phyloP scores from a whole-genome alignment of 495 filamentous ascomycete genomes.

The Clohesyomyces aquaticus region DNA sequence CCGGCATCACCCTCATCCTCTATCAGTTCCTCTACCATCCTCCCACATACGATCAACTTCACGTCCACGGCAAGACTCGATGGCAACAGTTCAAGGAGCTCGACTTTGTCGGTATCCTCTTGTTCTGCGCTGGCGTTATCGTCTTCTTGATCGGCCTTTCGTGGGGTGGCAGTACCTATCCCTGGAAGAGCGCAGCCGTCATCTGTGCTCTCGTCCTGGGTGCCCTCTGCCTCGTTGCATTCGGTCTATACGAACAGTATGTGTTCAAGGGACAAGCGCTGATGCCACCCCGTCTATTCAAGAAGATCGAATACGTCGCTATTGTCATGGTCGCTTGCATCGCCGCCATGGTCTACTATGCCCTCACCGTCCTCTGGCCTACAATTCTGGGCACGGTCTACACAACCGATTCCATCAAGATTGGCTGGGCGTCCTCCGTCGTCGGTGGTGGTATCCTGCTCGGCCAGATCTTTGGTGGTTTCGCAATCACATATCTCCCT shows the following conservation, averaged over 20 bases:
- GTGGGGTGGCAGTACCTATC: constrained; percentile 56
- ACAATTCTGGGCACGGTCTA: constrained; percentile 41
- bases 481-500: constrained; percentile 38
- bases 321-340: constrained; percentile 41
- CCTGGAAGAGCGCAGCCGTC: constrained; percentile 55
- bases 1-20: constrained; percentile 43
- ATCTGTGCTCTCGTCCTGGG: constrained; percentile 54
- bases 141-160: constrained; percentile 47
- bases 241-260: constrained; percentile 49
- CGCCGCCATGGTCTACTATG: constrained; percentile 47
- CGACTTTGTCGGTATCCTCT: constrained; percentile 47
- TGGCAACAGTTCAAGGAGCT: constrained; percentile 46
- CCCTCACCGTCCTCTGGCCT: constrained; percentile 45
- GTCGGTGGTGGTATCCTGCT: constrained; percentile 42
- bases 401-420: constrained; percentile 36
- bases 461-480: constrained; percentile 41
- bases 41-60: constrained; percentile 41
- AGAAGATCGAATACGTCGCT: constrained; percentile 42
- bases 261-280: constrained; percentile 42
- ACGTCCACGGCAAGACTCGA: constrained; percentile 39
- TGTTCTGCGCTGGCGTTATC: constrained; percentile 44
- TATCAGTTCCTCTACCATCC: constrained; percentile 45
- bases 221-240: constrained; percentile 48
- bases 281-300: constrained; percentile 47
- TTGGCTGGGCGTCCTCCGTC: constrained; percentile 37